Evolutionary conservation across 1,284 basidiomycete genomes (phyloP), one percentile per base, ranked within the genome.

Genomic region (Pisolithus thermaeus): DNA sequence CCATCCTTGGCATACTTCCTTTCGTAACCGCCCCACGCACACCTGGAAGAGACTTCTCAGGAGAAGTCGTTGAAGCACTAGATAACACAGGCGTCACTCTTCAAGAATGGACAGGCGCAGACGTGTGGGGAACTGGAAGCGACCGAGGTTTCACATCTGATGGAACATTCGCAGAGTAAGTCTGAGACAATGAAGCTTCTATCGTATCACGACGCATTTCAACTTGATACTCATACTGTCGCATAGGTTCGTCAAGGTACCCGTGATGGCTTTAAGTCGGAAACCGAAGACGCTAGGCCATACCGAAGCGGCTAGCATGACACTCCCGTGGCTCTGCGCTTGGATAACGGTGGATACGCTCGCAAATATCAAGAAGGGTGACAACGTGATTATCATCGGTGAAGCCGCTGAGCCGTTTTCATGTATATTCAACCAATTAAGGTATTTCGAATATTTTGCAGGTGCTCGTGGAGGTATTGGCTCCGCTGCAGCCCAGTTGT

Each of bases 321-420:
- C 65, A 0, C 66, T 67, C 7, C 59, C 61, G 0, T 70, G 68
- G 67, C 57, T 69, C n/a, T 67, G 65, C 48, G 68, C 68, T 7
- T 67, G 68, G 68, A 70, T 70, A 53, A 68, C 67, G 2, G 64
- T 67, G 12, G 52, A 70, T 12, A 68, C 58, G 8, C 67, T 70
- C 7, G 67, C 65, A 22, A 52, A 61, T 7, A 61, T 70, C 45
- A 68, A 67, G 46, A n/a, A 58, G 25, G 67, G 64, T 11, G 65
- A 67, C 27, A 68, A 68, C 37, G 64, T 70, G 7, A 28, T 67
- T 44, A 70, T 67, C 50, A 61, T 67, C 27, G 64, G 67, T 67
- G 54, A 37, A 20, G 35, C 25, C 12, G 18, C 20, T 14, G 23
- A 14, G n/a, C 22, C 0, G 4, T 5, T 1, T 36, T 35, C 16